Conservation (phyloP, 257 asterid genomes). For the Solanum pennellii region DNA sequence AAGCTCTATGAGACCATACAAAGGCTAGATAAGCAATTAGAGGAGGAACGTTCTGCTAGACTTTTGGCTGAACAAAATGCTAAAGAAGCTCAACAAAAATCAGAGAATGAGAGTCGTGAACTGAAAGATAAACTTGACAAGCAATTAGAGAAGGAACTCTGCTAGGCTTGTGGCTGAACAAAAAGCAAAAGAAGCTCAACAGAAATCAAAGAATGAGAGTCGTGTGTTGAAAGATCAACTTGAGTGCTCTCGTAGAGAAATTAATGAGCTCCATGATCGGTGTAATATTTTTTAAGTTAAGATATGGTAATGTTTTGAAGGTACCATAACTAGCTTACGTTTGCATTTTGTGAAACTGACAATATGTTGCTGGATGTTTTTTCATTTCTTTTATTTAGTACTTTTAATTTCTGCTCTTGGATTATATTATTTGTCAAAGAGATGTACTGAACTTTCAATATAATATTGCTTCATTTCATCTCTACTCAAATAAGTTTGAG, state of each 20-base stretch:
- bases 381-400: neutral
- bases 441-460: too few relatives aligned
- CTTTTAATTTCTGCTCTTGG: neutral
- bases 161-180: too few relatives aligned
- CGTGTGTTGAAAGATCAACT: slow-evolving; percentile 24
- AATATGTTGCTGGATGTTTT: neutral
- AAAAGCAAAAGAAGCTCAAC: neutral
- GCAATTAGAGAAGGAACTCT: too few relatives aligned
- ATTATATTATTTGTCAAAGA: neutral
- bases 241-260: neutral
- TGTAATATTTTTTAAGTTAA: neutral
- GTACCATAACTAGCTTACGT: neutral
- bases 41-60: slow-evolving; percentile 2
- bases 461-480: too few relatives aligned
- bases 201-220: slow-evolving; percentile 18
- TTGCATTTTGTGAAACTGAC: neutral
- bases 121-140: too few relatives aligned
- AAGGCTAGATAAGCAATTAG: slow-evolving; percentile 20
- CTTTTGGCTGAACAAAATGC: neutral
- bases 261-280: neutral
- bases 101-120: too few relatives aligned
- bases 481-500: too few relatives aligned
- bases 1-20: slow-evolving; percentile 14
- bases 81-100: too few relatives aligned
- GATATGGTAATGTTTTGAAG: neutral